Base-by-base conservation (phyloP, 2,329 filamentous ascomycete species). In the Xylariaceae sp. region DNA sequence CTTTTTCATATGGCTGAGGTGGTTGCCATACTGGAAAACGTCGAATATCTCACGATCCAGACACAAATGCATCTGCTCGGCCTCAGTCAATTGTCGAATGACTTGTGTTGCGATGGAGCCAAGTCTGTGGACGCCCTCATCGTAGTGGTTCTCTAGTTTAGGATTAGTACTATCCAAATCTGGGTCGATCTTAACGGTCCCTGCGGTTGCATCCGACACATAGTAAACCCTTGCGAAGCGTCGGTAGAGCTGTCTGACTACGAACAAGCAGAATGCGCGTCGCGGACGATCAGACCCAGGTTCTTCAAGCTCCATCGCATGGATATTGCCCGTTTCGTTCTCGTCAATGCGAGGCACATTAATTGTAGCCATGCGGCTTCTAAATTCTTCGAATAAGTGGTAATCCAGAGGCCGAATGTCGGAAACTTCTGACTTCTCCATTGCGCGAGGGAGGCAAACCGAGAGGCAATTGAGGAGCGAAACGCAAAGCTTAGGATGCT, bases 391-490 rank as follows among this genome's bases (percentile, higher is more conserved):
- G 22, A 58, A 60, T 50, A 45, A 55, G 42, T 62, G 58, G 39
- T 54, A 53, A 10, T 57, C 60, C 22, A 65, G 42, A 42, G 33
- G 30, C 22, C 14, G 49, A 22, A 30, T 42, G 19, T 48, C 53
- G 49, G 19, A 48, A 42, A 4, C 52, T 18, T 44, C 45, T 10
- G 50, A 27, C 17, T 49, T 45, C 15, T 43, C 44, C 11, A 64
- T 42, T n/a, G 54, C 53, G 6, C 53, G 42, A 19, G 46, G 35
- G 7, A 65, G 32, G 15, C 57, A 57, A 6, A 60, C 18, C 32
- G 61, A 59, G n/a, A 66, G 62, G 3, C 59, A 56, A 27, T 61
- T 56, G 55, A 54, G 71, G 63, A 42, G 60, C 43, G 19, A 66
- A 44, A 53, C 54, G 49, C 58, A 56, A 40, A 54, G 65, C 36